Evolutionary conservation across 2,329 filamentous ascomycete species (phyloP).

Genomic region (Ophiostoma himal-ulmi): DNA sequence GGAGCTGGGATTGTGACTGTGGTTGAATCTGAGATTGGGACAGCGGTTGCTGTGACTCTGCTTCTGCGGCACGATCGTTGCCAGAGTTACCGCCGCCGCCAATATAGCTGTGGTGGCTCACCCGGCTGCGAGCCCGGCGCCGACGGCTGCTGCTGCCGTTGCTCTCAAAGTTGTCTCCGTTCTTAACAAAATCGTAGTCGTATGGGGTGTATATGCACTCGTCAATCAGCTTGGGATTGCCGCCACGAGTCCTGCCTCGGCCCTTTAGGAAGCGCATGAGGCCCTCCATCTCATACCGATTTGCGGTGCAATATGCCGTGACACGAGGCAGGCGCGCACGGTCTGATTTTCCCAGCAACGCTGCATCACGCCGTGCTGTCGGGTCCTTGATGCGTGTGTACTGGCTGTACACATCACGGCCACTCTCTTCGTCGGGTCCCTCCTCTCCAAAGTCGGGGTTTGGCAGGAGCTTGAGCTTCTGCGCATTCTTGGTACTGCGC

Average conservation of each 20-base stretch:
- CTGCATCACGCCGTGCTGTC: slow-evolving; percentile 84
- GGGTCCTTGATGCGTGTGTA: slow-evolving; percentile 98
- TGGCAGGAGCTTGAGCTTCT: slow-evolving; percentile 95
- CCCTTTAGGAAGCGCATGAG: slow-evolving; percentile 89
- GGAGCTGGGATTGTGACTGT: not conserved
- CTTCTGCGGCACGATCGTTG: slow-evolving; percentile 28
- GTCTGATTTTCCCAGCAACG: slow-evolving; percentile 87
- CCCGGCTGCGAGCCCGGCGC: slow-evolving; percentile 7
- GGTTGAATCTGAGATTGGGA: slow-evolving; percentile 25
- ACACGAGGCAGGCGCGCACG: slow-evolving; percentile 80
- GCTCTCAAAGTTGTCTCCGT: slow-evolving; percentile 32
- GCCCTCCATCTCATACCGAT: slow-evolving; percentile 82
- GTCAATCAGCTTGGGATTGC: slow-evolving; percentile 87
- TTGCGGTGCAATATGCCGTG: slow-evolving; percentile 93
- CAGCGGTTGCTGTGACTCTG: slow-evolving; percentile 28
- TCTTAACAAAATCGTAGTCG: slow-evolving; percentile 50
- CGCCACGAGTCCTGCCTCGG: slow-evolving; percentile 66
- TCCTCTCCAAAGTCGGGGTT: slow-evolving; percentile 80
- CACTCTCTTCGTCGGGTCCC: slow-evolving; percentile 77
- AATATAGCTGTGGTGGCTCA: slow-evolving; percentile 19
- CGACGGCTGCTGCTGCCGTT: slow-evolving; percentile 31
- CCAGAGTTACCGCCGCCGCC: slow-evolving; percentile 30
- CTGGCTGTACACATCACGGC: slow-evolving; percentile 92
- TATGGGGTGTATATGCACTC: slow-evolving; percentile 98
- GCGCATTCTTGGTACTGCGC: slow-evolving; percentile 86